Conservation (phyloP, 495 filamentous ascomycete genomes). For the Neurospora tetrasperma region DNA sequence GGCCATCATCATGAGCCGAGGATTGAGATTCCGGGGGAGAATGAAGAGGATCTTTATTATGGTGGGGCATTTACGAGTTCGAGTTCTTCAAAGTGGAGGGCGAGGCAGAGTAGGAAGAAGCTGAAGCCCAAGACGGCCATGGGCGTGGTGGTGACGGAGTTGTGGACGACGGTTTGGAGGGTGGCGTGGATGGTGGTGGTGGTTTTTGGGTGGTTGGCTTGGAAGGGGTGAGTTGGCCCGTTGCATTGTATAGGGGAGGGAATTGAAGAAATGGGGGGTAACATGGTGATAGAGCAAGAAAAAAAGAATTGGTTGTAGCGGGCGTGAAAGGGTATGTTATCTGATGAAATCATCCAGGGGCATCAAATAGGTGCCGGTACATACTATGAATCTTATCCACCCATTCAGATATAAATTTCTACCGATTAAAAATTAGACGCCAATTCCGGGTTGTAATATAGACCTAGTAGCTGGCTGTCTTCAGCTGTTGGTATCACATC, state of each 20-base stretch:
- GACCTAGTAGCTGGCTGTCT: too few relatives aligned
- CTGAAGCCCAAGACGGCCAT: conserved; percentile 11
- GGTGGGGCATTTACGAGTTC: conserved; percentile 6
- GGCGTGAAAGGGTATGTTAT: background rate
- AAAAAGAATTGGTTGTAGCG: background rate
- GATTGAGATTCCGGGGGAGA: conserved; percentile 33
- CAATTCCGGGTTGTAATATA: too few relatives aligned
- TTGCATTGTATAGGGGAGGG: background rate
- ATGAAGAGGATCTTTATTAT: conserved; percentile 23
- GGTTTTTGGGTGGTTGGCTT: conserved; percentile 32
- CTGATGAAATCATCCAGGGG: background rate
- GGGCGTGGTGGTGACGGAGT: conserved; percentile 24
- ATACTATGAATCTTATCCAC: background rate
- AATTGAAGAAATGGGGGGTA: background rate
- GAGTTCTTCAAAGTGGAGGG: conserved; percentile 18
- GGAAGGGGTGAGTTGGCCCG: conserved; percentile 21
- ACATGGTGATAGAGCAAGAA: background rate
- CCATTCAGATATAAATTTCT: too few relatives aligned
- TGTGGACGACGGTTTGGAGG: conserved; percentile 37
- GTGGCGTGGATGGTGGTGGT: conserved; percentile 36
- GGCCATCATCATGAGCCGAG: conserved; percentile 17
- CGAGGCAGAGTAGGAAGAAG: conserved; percentile 7
- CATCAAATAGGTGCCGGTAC: background rate
- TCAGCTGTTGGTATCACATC: too few relatives aligned
- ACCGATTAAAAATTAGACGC: too few relatives aligned